Percentiles rank a stretch among this genome's conserved stretches.
Conservation (phyloP, 257 asterid species). For the Handroanthus guayacan region DNA sequence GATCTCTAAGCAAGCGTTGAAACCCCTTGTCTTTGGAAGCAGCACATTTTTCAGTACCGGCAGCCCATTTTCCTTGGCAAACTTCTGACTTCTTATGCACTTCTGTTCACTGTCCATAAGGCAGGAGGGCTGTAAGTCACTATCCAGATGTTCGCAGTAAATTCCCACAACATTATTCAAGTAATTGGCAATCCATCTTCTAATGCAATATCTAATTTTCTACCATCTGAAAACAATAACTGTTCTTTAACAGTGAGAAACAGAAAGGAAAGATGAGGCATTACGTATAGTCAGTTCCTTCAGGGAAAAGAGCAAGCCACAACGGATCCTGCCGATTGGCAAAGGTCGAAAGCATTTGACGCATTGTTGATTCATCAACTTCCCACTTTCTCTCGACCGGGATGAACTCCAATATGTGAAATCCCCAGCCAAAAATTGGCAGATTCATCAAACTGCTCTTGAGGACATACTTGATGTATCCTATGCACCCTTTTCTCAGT, state of each 20-base stretch:
- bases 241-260: constrained; percentile 18
- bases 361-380: constrained; percentile 68
- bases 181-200: background rate
- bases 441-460: constrained; percentile 91
- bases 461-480: constrained; percentile 82
- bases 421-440: constrained; percentile 95
- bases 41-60: constrained; percentile 82
- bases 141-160: background rate
- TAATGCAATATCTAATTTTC: background rate
- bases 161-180: background rate
- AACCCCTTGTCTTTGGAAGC: constrained; percentile 88
- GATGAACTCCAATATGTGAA: constrained; percentile 83
- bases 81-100: constrained; percentile 74
- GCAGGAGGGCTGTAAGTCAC: constrained; percentile 25
- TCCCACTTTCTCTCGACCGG: constrained; percentile 98
- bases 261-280: constrained; percentile 35
- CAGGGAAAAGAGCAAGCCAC: constrained; percentile 97
- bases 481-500: constrained; percentile 74
- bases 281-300: constrained; percentile 96
- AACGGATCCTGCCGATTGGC: constrained; percentile 65
- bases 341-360: constrained; percentile 64
- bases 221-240: background rate
- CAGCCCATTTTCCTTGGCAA: constrained; percentile 81
- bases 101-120: constrained; percentile 73
- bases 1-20: constrained; percentile 72